Evolutionary conservation across 73 alveolate genomes (phyloP).

Genomic region (Chromera velia): DNA sequence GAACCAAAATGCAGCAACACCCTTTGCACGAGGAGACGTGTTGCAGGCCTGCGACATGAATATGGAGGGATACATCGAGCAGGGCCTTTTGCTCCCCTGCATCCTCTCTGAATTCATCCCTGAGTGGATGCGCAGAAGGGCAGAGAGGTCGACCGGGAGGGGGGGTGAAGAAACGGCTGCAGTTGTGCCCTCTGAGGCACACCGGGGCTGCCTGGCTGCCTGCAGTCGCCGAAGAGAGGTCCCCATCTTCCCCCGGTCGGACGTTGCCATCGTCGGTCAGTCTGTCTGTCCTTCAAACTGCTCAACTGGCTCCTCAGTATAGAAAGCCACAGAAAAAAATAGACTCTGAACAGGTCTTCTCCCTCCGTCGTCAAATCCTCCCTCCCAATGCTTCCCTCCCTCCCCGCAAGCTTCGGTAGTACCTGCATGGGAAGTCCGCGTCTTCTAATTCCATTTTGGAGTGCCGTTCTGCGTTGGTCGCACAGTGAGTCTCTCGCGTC

Average conservation of each 20-base stretch:
- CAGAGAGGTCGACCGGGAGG: not conserved
- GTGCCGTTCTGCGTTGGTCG: not conserved
- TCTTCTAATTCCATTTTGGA: too few species aligned
- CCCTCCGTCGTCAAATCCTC: not conserved
- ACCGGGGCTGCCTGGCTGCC: too few species aligned
- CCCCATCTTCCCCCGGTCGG: not conserved
- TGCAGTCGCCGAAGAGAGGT: too few species aligned
- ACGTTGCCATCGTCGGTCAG: not conserved
- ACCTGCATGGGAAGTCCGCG: not conserved
- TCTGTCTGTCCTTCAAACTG: not conserved
- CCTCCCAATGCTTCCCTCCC: not conserved
- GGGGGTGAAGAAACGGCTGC: not conserved
- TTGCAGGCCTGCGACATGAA: not conserved
- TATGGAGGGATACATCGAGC: not conserved
- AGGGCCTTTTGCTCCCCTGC: too few species aligned
- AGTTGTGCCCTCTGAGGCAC: not conserved
- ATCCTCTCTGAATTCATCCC: too few species aligned
- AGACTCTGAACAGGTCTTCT: not conserved
- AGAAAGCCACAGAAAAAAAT: too few species aligned
- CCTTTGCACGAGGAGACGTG: not conserved
- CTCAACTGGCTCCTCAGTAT: too few species aligned
- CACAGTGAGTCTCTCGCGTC: too few species aligned
- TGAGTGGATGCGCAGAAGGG: not conserved
- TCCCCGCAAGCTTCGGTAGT: not conserved
- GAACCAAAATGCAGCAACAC: not conserved